Evolutionary conservation across 176 grass and related monocot species (phyloP).

Genomic region (Puccinellia tenuiflora): DNA sequence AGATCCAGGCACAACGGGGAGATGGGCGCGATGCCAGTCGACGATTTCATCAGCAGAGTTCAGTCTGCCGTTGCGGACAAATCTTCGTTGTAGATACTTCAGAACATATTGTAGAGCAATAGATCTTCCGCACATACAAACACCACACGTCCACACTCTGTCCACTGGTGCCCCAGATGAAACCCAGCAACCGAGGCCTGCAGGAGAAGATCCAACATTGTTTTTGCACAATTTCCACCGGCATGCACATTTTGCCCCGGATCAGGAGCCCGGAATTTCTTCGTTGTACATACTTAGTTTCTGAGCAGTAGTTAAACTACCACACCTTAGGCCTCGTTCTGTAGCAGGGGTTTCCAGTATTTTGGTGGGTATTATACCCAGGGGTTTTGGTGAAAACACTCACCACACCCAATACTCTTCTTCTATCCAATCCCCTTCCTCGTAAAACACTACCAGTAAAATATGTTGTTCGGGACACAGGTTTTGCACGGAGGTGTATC

Average conservation of each 20-base stretch:
- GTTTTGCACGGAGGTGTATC: too few species aligned
- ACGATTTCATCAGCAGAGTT: conserved; percentile 55
- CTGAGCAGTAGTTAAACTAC: too few species aligned
- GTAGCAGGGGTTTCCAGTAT: too few species aligned
- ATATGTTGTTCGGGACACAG: too few species aligned
- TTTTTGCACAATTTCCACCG: conserved; percentile 11
- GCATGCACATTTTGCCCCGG: not conserved
- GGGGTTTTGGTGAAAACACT: too few species aligned
- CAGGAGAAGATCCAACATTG: not conserved
- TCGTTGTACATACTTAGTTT: too few species aligned
- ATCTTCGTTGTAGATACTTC: conserved; percentile 29
- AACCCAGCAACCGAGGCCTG: not conserved
- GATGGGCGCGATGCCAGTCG: conserved; percentile 61
- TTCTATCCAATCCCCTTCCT: too few species aligned
- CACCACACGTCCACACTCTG: not conserved
- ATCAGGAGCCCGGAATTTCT: not conserved
- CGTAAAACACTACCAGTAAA: too few species aligned
- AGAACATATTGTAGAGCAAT: not conserved
- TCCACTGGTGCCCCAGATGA: not conserved
- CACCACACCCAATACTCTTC: too few species aligned
- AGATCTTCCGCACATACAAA: conserved; percentile 1
- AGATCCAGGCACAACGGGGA: conserved; percentile 74
- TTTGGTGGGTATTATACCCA: too few species aligned
- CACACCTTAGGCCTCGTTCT: too few species aligned
- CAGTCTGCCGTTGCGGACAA: conserved; percentile 34